A percentile compares a stretch with the other conserved stretches of the same genome.
Conservation (phyloP, 1,284 basidiomycete genomes). For the Exobasidium cylindrosporum region DNA sequence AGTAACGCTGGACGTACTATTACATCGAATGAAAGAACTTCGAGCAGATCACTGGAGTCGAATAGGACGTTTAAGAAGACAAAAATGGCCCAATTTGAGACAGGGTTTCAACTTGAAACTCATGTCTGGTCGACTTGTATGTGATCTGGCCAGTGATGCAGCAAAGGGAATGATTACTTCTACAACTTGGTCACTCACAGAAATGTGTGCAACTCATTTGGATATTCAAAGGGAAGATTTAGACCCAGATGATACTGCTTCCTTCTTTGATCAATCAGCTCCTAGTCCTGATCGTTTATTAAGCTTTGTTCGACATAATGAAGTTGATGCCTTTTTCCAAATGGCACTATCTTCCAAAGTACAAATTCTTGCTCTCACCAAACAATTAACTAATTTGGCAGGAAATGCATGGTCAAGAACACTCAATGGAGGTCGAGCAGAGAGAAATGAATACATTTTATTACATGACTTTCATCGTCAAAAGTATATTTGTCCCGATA, state of each 20-base stretch:
- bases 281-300: slow-evolving; percentile 74
- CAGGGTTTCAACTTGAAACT: slow-evolving; percentile 76
- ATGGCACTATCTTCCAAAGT: slow-evolving; percentile 92
- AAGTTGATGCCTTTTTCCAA: slow-evolving; percentile 89
- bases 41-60: slow-evolving; percentile 80
- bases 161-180: slow-evolving; percentile 78
- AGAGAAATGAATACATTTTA: slow-evolving; percentile 98
- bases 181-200: slow-evolving; percentile 89
- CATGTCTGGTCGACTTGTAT: slow-evolving; percentile 79
- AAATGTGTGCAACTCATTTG: slow-evolving; percentile 77
- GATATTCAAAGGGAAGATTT: slow-evolving; percentile 66
- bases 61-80: slow-evolving; percentile 83
- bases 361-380: slow-evolving; percentile 82
- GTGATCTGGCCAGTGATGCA: slow-evolving; percentile 88
- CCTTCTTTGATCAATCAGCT: slow-evolving; percentile 82
- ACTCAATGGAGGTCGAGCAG: slow-evolving; percentile 72
- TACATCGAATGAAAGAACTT: slow-evolving; percentile 81
- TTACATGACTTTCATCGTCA: slow-evolving; percentile 95
- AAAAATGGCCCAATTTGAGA: slow-evolving; percentile 74
- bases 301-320: slow-evolving; percentile 85
- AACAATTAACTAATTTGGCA: slow-evolving; percentile 92
- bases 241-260: slow-evolving; percentile 87
- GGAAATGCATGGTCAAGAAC: slow-evolving; percentile 80
- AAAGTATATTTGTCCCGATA: slow-evolving; percentile 96
- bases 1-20: slow-evolving; percentile 83